Evolutionary conservation across 2,329 filamentous ascomycete species (phyloP), one percentile per base, ranked within the genome.

Genomic region (Aureobasidium vineae): DNA sequence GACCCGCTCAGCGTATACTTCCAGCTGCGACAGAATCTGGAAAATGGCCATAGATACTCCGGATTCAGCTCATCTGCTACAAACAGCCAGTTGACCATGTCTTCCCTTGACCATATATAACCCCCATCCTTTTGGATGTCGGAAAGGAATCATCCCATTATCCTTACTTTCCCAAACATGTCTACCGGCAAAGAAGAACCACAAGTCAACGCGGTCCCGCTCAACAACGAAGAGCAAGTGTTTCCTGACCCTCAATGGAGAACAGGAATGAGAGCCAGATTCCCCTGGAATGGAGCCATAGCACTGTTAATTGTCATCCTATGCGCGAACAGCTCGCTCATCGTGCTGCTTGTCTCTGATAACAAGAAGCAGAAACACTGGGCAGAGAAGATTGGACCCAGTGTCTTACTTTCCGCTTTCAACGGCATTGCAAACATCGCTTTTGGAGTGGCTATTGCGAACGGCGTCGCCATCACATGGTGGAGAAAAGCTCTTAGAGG

Each of bases 391-490:
- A 63, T 72, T 21, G 70, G 69, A 1, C 71, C 71, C 2, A 70
- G 70, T 38, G 70, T 72, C 7, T 64, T 71, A 6, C 63, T 73
- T 3, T 70, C 59, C 1, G 66, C 68, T 5, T 61, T 71, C 31
- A 72, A 72, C 52, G 70, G 66, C 31, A 56, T 70, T 5, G 45
- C 69, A 2, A 72, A 70, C 36, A 33, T 73, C 5, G 65, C 63
- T 38, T 69, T 73, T 15, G 68, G 69, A 1, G 66, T 73, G 6
- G 71, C 71, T 0, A 73, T 73, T 36, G 70, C 70, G 6, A 70
- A 72, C 7, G 71, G 71, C 8, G 68, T 73, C 21, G 70, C 71
- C 0, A 72, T 72, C 21, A 71, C 71, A 2, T 73, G 71, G 71
- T 73, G 71, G 71, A 63, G 71, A 19, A 69, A 70, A 38, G 70